These are phyloP conservation scores for Quercus gilva DNA, from an alignment of 306 rosid genomes.

Conservation along the genomic window DNA sequence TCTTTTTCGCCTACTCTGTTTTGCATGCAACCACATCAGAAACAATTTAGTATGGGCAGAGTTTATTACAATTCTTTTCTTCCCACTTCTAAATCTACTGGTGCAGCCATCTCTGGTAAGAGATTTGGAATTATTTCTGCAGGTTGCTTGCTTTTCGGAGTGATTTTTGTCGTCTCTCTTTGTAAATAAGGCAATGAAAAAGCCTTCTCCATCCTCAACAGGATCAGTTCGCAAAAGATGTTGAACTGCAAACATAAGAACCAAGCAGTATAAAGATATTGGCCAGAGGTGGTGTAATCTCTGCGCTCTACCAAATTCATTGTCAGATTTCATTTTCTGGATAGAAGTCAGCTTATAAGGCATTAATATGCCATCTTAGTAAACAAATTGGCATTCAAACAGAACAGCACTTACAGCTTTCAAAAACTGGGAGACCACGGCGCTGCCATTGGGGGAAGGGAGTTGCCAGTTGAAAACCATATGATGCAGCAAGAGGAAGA, in stretches of 20 bases:
- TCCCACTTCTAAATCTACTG: not conserved
- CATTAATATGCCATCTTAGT: not conserved
- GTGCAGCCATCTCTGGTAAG: not conserved
- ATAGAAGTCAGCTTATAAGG: not conserved
- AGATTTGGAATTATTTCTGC: not conserved
- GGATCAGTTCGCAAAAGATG: constrained; percentile 66
- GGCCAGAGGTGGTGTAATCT: not conserved
- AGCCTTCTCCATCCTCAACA: constrained; percentile 72
- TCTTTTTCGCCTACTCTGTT: constrained; percentile 2
- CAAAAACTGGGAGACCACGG: constrained; percentile 62
- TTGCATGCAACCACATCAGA: constrained; percentile 30
- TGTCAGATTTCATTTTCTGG: not conserved
- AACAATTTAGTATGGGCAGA: constrained; percentile 27
- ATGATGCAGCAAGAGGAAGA: constrained; percentile 59
- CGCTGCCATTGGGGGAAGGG: constrained; percentile 66
- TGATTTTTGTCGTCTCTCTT: constrained; percentile 4
- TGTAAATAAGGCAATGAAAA: constrained; percentile 75
- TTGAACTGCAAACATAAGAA: constrained; percentile 39
- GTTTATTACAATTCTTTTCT: constrained; percentile 8
- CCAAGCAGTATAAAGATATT: not conserved
- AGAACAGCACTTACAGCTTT: constrained; percentile 49
- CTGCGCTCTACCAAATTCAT: no score
- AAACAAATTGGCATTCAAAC: not conserved
- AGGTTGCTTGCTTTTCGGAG: not conserved
- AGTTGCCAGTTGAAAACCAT: constrained; percentile 54